phyloP scores from a whole-genome alignment of 495 filamentous ascomycete species.

The Lophiostoma macrostomum region DNA sequence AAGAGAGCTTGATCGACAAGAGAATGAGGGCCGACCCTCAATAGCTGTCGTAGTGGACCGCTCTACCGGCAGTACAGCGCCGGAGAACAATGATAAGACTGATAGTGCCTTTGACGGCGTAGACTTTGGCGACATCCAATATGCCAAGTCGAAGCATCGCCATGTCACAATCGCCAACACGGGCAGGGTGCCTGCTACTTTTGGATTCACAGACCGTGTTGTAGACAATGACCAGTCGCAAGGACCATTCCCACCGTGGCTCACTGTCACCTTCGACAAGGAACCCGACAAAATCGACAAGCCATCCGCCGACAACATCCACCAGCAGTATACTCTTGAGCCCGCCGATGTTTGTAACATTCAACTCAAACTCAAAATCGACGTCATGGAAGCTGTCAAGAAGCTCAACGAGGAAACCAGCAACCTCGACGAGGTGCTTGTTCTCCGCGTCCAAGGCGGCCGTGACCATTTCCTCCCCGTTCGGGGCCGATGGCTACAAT shows the following conservation, averaged over 20 bases:
- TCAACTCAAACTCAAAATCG: constrained; percentile 61
- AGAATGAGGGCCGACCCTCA: constrained; percentile 85
- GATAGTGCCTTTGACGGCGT: constrained; percentile 52
- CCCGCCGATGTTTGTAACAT: constrained; percentile 80
- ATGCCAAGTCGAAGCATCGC: constrained; percentile 60
- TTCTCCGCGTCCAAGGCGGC: constrained; percentile 81
- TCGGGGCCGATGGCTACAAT: constrained; percentile 72
- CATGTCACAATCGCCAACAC: constrained; percentile 88
- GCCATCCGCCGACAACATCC: constrained; percentile 37
- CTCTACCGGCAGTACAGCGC: constrained; percentile 34
- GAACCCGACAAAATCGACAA: constrained; percentile 42
- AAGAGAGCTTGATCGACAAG: constrained; percentile 79
- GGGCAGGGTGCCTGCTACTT: constrained; percentile 68
- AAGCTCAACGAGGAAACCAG: constrained; percentile 65
- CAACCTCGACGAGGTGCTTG: constrained; percentile 77
- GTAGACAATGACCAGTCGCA: constrained; percentile 46
- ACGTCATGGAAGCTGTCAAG: constrained; percentile 59
- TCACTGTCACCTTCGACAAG: constrained; percentile 60
- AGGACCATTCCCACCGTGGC: constrained; percentile 57
- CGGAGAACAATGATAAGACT: constrained; percentile 33
- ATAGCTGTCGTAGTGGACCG: constrained; percentile 81
- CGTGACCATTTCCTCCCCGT: constrained; percentile 90
- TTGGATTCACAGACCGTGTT: constrained; percentile 71
- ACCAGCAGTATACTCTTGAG: constrained; percentile 58
- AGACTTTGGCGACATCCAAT: constrained; percentile 72